Base-by-base conservation (phyloP, 768 basidiomycete genomes). In the Tricholoma terreum region DNA sequence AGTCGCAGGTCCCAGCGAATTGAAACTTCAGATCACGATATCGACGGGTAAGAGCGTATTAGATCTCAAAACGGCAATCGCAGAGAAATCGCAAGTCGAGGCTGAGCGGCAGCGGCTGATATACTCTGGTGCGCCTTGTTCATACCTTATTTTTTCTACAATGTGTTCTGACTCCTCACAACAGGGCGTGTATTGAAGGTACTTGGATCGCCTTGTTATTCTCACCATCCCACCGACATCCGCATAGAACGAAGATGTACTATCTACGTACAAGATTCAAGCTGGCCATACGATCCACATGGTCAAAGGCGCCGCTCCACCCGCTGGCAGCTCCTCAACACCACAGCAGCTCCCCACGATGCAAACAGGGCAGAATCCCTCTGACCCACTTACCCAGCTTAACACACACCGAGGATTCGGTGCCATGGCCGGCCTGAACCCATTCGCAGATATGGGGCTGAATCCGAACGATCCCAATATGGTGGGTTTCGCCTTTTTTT, bases 381-480 rank as follows among this genome's bases (percentile, higher is more conserved):
- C 86, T 60, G 92, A 94, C 71, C 93, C 92, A 0, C 84, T 94
- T 57, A 93, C 91, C 0, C 87, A 84, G 56, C 79, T 93, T 51
- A 95, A 94, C 68, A 79, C 86, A 14, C 85, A 87, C 65, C 73
- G 84, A 71, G 90, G 87, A 0, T 91, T 86, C 62, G 92, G 92
- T 1, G 77, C 83, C 15, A 84, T 92, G 83, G 89, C 89, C 0
- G 89, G 90, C 5, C 77, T 95, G 68, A 98, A 98, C 65, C 96
- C 97, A 0, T 98, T 99, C 66, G 80, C 88, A 0, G 89, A 88
- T 4, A 85, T 96, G 84, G 96, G 95, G 1, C 50, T 96, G 43
- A 99, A 99, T 67, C 78, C 83, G 4, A 92, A 91, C 63, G 96
- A 98, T 69, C 95, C 95, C 0, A 97, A 98, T 69, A 91, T 96